These are phyloP conservation scores for Lathyrus aphaca DNA, from an alignment of 306 rosid species.

Conservation along the genomic window DNA sequence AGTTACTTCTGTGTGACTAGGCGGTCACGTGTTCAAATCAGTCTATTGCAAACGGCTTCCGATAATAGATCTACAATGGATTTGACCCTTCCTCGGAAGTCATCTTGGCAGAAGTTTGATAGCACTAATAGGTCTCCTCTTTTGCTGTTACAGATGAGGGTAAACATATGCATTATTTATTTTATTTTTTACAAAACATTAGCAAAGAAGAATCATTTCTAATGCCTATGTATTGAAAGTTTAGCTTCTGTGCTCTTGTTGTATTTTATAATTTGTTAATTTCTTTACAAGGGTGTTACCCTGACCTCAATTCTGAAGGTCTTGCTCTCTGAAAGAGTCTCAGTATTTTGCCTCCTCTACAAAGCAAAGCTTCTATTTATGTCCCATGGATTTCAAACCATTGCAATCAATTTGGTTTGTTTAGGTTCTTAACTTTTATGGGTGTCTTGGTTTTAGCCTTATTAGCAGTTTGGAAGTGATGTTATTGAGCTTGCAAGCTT, in stretches of 20 bases:
- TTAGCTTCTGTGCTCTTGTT: background rate
- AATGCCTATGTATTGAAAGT: background rate
- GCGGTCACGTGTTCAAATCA: constrained; percentile 6
- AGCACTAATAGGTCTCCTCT: background rate
- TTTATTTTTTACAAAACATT: too few relatives aligned
- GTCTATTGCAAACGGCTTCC: background rate
- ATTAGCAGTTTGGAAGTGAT: background rate
- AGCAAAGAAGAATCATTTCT: constrained; percentile 5
- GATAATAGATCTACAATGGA: too few relatives aligned
- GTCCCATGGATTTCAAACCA: background rate
- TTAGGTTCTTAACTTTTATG: background rate
- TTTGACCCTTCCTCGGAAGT: background rate
- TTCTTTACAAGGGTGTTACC: background rate
- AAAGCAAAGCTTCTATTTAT: background rate
- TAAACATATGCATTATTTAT: constrained; percentile 13
- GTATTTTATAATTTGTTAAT: constrained; percentile 8
- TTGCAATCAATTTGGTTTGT: constrained; percentile 13
- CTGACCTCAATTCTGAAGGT: background rate
- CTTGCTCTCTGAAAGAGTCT: background rate
- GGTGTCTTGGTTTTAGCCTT: constrained; percentile 17
- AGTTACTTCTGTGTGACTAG: background rate
- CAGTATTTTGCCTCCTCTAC: background rate
- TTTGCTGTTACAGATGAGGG: background rate
- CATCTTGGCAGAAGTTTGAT: background rate
- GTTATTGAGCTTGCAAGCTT: constrained; percentile 3